These are phyloP conservation scores for Monosporozyma aquatica DNA, from an alignment of 805 yeast species.

Conservation along the genomic window DNA sequence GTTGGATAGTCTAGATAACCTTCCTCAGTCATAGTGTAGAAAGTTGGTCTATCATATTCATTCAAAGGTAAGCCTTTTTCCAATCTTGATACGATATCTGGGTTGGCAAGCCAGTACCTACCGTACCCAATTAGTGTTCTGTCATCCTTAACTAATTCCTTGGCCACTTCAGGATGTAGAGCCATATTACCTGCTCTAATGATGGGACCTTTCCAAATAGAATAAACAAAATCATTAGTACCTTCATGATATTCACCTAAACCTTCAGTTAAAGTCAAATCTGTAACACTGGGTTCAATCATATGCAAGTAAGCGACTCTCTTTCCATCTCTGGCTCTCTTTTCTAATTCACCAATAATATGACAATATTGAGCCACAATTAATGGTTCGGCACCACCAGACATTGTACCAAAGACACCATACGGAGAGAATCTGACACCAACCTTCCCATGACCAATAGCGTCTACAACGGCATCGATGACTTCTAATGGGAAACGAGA, in stretches of 20 bases:
- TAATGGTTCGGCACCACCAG: conserved; percentile 30
- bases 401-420: conserved; percentile 32
- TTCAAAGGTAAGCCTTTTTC: conserved; percentile 34
- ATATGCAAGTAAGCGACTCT: conserved; percentile 36
- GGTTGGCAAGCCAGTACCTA: conserved; percentile 45
- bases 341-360: conserved; percentile 34
- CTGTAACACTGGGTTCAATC: conserved; percentile 38
- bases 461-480: conserved; percentile 42
- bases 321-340: conserved; percentile 31
- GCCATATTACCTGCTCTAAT: conserved; percentile 35
- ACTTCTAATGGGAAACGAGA: conserved; percentile 39
- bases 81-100: conserved; percentile 42
- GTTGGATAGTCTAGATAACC: conserved; percentile 40
- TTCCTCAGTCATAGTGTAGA: conserved; percentile 33
- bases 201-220: conserved; percentile 39
- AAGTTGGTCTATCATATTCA: conserved; percentile 40
- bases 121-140: conserved; percentile 40
- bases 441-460: conserved; percentile 43
- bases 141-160: conserved; percentile 29
- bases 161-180: conserved; percentile 20
- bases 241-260: conserved; percentile 25
- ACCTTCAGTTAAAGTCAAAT: conserved; percentile 20
- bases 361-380: conserved; percentile 35
- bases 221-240: conserved; percentile 32
- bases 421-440: conserved; percentile 44